Evolutionary conservation across 495 filamentous ascomycete genomes (phyloP).

Genomic region (Entonaema liquescens): DNA sequence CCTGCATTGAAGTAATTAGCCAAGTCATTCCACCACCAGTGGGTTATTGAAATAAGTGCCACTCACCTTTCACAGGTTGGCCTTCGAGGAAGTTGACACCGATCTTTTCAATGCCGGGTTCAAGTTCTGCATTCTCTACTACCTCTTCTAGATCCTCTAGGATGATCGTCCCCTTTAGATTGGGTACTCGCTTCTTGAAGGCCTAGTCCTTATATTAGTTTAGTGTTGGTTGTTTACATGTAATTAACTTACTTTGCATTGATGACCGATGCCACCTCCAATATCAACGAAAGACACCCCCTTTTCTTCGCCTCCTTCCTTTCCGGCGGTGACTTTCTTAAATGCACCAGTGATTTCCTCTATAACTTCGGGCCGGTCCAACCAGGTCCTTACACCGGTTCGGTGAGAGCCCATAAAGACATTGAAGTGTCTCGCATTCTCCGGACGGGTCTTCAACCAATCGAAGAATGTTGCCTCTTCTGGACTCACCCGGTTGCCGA

Average conservation of each 20-base stretch:
- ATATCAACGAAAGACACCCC: slow-evolving; percentile 59
- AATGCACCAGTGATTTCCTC: slow-evolving; percentile 27
- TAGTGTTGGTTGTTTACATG: not conserved
- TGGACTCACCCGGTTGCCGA: slow-evolving; percentile 21
- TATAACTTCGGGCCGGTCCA: slow-evolving; percentile 23
- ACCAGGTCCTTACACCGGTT: slow-evolving; percentile 27
- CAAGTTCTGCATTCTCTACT: slow-evolving; percentile 41
- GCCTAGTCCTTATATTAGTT: slow-evolving; percentile 32
- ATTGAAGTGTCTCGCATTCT: slow-evolving; percentile 31
- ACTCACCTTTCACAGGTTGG: slow-evolving; percentile 59
- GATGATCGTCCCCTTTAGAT: slow-evolving; percentile 56
- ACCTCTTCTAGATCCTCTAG: slow-evolving; percentile 62
- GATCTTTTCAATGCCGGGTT: slow-evolving; percentile 57
- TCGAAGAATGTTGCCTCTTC: slow-evolving; percentile 32
- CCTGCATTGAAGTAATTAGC: slow-evolving; percentile 21
- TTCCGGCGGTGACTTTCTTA: slow-evolving; percentile 21
- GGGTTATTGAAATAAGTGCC: not conserved
- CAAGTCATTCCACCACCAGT: not conserved
- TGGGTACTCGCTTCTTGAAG: slow-evolving; percentile 55
- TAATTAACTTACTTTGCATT: slow-evolving; percentile 45
- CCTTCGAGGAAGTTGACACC: slow-evolving; percentile 60
- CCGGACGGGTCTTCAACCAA: slow-evolving; percentile 31
- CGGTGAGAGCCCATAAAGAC: slow-evolving; percentile 33
- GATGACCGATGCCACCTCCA: slow-evolving; percentile 64
- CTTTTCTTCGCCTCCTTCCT: slow-evolving; percentile 8